Percentiles rank a stretch among this genome's conserved stretches.
Conservation (phyloP, 1,284 basidiomycete species). For the Neonothopanus nambi region DNA sequence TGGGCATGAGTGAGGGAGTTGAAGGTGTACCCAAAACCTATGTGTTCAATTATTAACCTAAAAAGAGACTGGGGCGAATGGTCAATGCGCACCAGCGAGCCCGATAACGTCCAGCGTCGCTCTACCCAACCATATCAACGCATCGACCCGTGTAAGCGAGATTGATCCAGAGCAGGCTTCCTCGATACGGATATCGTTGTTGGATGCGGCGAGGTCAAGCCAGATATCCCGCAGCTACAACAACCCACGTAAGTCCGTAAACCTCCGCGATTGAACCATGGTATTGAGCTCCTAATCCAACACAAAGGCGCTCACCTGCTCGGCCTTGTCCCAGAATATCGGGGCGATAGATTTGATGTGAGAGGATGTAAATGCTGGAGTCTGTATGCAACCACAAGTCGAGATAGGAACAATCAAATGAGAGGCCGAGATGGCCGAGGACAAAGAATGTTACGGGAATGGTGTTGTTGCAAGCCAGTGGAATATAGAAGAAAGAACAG, state of each 20-base stretch:
- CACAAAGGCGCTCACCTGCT: constrained; percentile 52
- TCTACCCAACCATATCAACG: constrained; percentile 58
- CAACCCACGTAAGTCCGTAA: too few relatives aligned
- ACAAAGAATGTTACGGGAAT: too few relatives aligned
- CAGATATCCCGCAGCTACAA: constrained; percentile 49
- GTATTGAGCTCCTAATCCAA: too few relatives aligned
- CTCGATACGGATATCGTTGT: too few relatives aligned
- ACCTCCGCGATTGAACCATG: too few relatives aligned
- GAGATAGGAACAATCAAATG: too few relatives aligned
- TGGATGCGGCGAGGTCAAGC: constrained; percentile 23
- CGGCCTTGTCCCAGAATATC: constrained; percentile 65
- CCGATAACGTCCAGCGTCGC: constrained; percentile 76
- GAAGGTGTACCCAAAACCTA: constrained; percentile 63
- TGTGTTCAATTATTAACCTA: constrained; percentile 25
- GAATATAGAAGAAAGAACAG: too few relatives aligned
- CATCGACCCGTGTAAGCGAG: constrained; percentile 45
- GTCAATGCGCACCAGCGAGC: constrained; percentile 41
- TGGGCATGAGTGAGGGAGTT: constrained; percentile 41
- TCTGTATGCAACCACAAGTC: constrained; percentile 14
- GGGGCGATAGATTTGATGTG: constrained; percentile 59
- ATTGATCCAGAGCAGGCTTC: background rate
- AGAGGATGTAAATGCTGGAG: constrained; percentile 57
- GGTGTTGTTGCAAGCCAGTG: too few relatives aligned
- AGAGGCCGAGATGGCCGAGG: too few relatives aligned
- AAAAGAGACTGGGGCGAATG: background rate